Evolutionary conservation across 371 early-diverging fungal genomes (phyloP).

Genomic region (Catenaria anguillulae): DNA sequence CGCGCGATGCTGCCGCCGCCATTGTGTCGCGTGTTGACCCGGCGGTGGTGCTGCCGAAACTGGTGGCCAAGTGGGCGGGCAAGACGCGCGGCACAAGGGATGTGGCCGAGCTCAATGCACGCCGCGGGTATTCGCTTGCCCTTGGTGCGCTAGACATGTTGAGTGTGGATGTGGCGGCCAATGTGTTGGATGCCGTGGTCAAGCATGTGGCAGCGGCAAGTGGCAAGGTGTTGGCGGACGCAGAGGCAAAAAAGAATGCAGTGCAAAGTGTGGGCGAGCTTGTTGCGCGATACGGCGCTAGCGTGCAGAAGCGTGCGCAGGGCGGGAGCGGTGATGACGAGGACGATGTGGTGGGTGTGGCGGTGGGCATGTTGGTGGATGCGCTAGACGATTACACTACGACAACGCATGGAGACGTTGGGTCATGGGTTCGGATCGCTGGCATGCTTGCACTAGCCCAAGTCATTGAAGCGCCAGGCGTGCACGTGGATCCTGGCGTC

Average conservation of each 20-base stretch:
- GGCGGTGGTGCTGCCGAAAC: no score
- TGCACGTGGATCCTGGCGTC: constrained; percentile 14
- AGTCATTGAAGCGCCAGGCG: constrained; percentile 10
- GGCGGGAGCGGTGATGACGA: no score
- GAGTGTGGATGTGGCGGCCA: no score
- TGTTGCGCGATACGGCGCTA: constrained; percentile 10
- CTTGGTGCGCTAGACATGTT: constrained; percentile 32
- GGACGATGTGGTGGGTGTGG: constrained; percentile 10
- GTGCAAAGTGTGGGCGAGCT: constrained; percentile 36
- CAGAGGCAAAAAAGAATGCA: constrained; percentile 53
- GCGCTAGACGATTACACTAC: constrained; percentile 71
- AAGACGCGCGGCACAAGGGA: constrained; percentile 20
- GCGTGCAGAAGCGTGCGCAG: constrained; percentile 17
- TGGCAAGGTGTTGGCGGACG: no score
- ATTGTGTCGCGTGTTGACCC: neutral
- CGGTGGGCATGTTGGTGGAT: constrained; percentile 27
- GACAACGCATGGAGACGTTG: constrained; percentile 88
- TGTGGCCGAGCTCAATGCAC: constrained; percentile 26
- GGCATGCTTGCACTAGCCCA: constrained; percentile 40
- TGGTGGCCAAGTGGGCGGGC: no score
- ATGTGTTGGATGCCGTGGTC: no score
- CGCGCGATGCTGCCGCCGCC: constrained; percentile 21
- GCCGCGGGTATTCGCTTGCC: constrained; percentile 51
- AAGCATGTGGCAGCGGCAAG: no score
- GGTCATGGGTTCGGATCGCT: constrained; percentile 78